Evolutionary conservation across 352 stramenopile genomes (phyloP), one percentile per base, ranked within the genome.

Genomic region (Globisporangium splendens): DNA sequence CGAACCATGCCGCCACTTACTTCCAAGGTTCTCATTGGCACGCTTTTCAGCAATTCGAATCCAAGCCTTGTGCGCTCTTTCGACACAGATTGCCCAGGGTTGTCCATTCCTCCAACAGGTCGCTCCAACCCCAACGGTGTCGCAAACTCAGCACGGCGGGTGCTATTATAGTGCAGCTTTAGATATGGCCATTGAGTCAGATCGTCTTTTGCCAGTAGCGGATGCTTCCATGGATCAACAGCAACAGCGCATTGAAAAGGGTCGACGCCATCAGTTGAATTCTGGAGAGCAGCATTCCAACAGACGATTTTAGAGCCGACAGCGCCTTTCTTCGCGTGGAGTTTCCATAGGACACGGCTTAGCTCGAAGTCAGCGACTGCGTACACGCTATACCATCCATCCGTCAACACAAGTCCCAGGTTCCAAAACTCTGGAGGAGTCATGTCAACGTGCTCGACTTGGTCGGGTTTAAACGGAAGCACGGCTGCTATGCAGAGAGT

Each of bases 311-410:
- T 92, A 20, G 66, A 78, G 14, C 83, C 83, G 28, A 86, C 54
- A 24, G 90, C 59, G 14, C 56, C 63, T 12, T 65, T 62, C 3
- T 63, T 69, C 10, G 46, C 43, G 60, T 86, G 71, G 12, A 66
- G 52, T 61, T 77, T 80, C 76, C 79, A 87, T 20, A 89, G 51
- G 6, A 63, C 56, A n/a, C 61, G 62, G 24, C 65, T 63, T 31
- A 90, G 53, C 8, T 67, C 54, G 11, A 55, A 42, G 54, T 89
- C 79, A 42, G 79, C 77, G 13, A 89, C 63, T 21, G 67, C 77
- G 38, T 88, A 86, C 5, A 89, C 62, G 24, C 66, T 76, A 62
- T 92, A 88, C 82, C 82, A 89, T 21, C 82, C 82, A 65, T 92
- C 82, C 1, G 77, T 90, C 13, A 92, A 60, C 31, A 92, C 79